Evolutionary conservation across 306 rosid species (phyloP), one percentile per base, ranked within the genome.

Genomic region (Fragaria iinumae): DNA sequence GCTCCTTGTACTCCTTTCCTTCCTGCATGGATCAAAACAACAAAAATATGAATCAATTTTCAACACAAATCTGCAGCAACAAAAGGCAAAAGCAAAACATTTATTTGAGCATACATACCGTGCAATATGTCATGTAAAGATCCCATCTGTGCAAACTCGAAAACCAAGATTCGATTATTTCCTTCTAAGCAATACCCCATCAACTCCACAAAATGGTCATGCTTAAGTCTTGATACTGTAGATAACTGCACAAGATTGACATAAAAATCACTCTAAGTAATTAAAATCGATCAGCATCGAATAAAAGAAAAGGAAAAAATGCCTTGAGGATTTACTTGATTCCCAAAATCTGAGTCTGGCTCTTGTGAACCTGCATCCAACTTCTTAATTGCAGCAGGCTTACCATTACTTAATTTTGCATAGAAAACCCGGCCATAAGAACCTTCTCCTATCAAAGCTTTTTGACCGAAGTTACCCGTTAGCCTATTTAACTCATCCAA

Each of bases 1-100:
- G 98, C 97, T 75, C 97, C 97, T 84, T 94, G 95, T 55, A 94
- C 98, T 66, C 98, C 98, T 77, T 94, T 94, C 75, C 98, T 89
- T 75, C 98, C 98, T 94, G 84, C 78, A 90, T 50, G 78, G 6
- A 76, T 41, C 8, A 4, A 27, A 72, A 39, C 16, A 48, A 34
- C 41, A 8, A 21, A 65, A 29, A 23, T 20, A 25, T 32, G 29
- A 50, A 76, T 64, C 14, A 3, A 16, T 12, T 49, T 43, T 14
- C 39, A 71, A 71, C 29, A 12, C 48, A 43, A 55, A 66, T 59
- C 8, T 68, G 69, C 20, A n/a, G 11, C n/a, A 11, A 41, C 21
- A 23, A 66, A 60, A 34, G 1, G 11, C 20, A 34, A 71, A 18
- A 36, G 6, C 21, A 3, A 11, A 32, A 3, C 0, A 49, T 56